A percentile compares a stretch with the other conserved stretches of the same genome.
phyloP scores from a whole-genome alignment of 805 yeast species.

The Ascoidea tarda region DNA sequence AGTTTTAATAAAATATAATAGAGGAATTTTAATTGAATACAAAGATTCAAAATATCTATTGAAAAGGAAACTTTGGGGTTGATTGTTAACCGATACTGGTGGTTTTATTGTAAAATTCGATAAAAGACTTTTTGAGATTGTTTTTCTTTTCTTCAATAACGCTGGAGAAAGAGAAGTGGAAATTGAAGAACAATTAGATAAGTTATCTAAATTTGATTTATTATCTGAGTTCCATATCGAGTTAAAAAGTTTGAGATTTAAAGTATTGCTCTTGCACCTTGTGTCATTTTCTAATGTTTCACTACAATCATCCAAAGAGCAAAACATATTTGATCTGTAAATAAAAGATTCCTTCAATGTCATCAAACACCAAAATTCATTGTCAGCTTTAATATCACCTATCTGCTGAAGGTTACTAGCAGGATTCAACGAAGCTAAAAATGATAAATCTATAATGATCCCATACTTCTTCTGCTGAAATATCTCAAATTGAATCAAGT shows the following conservation, averaged over 20 bases:
- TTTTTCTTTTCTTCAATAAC: neutral
- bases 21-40: neutral
- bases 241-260: neutral
- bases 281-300: neutral
- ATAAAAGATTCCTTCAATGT: neutral
- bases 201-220: neutral
- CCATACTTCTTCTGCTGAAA: neutral
- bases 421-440: too few relatives aligned
- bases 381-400: neutral
- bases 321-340: neutral
- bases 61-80: neutral
- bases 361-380: neutral
- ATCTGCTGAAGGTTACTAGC: neutral
- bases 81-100: neutral
- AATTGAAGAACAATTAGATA: neutral
- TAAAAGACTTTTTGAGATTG: neutral
- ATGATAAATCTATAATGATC: neutral
- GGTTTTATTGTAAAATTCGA: neutral
- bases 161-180: neutral
- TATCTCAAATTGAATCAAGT: neutral
- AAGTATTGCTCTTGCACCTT: neutral
- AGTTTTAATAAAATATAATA: neutral
- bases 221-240: neutral
- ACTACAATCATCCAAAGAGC: neutral
- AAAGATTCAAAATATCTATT: neutral